phyloP scores from a whole-genome alignment of 257 asterid species.

The Przewalskia tangutica region DNA sequence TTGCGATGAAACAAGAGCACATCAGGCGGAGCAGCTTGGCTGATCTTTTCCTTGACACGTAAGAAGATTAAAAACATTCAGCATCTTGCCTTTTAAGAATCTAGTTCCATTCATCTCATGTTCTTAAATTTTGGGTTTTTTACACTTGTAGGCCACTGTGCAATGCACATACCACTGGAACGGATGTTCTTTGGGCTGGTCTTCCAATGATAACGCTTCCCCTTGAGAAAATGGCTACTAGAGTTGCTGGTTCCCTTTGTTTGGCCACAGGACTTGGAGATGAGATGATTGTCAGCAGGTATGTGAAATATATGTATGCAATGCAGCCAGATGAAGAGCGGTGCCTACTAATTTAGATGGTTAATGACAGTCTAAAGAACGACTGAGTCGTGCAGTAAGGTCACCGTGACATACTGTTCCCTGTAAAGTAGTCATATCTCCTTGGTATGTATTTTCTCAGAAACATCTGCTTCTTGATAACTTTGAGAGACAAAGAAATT shows the following conservation, averaged over 20 bases:
- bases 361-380: not conserved
- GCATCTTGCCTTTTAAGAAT: not conserved
- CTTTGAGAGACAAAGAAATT: not conserved
- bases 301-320: not conserved
- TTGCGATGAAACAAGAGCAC: slow-evolving; percentile 98
- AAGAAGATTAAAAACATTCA: slow-evolving; percentile 11
- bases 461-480: not conserved
- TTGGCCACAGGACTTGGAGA: slow-evolving; percentile 96
- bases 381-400: not conserved
- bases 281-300: slow-evolving; percentile 93
- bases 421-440: not conserved
- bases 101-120: not conserved
- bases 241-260: slow-evolving; percentile 98
- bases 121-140: not conserved
- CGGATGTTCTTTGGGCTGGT: slow-evolving; percentile 99
- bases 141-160: slow-evolving; percentile 70
- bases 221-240: slow-evolving; percentile 98
- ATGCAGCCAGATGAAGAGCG: no score
- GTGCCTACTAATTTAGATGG: not conserved
- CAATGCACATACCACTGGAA: slow-evolving; percentile 99
- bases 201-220: slow-evolving; percentile 94
- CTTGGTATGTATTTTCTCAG: not conserved
- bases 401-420: not conserved
- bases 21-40: slow-evolving; percentile 90
- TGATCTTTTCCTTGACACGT: slow-evolving; percentile 96